A percentile compares a stretch with the other conserved stretches of the same genome.
These are phyloP conservation scores for Purshia tridentata DNA, from an alignment of 306 rosid species.

Conservation along the genomic window DNA sequence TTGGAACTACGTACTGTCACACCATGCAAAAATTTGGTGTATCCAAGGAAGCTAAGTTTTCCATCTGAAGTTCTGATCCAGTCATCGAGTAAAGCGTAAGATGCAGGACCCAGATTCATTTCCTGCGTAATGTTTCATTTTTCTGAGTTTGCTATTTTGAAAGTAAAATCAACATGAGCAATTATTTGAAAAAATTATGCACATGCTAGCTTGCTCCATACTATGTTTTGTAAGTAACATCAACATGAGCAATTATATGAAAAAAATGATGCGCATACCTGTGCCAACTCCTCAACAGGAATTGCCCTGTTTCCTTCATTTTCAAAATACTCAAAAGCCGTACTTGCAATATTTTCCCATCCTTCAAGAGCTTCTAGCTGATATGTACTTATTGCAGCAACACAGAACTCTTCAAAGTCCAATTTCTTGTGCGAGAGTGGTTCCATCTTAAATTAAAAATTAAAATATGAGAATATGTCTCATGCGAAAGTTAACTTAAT, in stretches of 20 bases:
- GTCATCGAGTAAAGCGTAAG: slow-evolving; percentile 63
- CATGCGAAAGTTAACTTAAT: background rate
- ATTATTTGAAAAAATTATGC: background rate
- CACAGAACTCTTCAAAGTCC: slow-evolving; percentile 93
- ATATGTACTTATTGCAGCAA: slow-evolving; percentile 79
- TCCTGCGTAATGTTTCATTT: slow-evolving; percentile 55
- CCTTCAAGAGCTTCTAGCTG: slow-evolving; percentile 84
- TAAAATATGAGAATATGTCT: slow-evolving; percentile 15
- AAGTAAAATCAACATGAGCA: background rate
- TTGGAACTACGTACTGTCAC: slow-evolving; percentile 69
- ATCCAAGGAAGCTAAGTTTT: slow-evolving; percentile 83
- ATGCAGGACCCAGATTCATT: slow-evolving; percentile 75
- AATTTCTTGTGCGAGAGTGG: slow-evolving; percentile 58
- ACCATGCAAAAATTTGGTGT: slow-evolving; percentile 86
- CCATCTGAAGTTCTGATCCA: slow-evolving; percentile 88
- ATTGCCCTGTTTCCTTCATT: slow-evolving; percentile 71
- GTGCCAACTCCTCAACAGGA: slow-evolving; percentile 83
- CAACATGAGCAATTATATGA: background rate
- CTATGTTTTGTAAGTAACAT: slow-evolving; percentile 3
- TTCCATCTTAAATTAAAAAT: slow-evolving; percentile 67
- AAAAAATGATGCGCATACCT: slow-evolving; percentile 49
- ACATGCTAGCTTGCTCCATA: slow-evolving; percentile 77
- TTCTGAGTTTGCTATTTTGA: slow-evolving; percentile 12
- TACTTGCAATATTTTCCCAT: slow-evolving; percentile 77
- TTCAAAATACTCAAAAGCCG: slow-evolving; percentile 73